A percentile compares a stretch with the other conserved stretches of the same genome.
Evolutionary conservation across 2,329 filamentous ascomycete genomes (phyloP).

Genomic region (Xylariaceae sp.): DNA sequence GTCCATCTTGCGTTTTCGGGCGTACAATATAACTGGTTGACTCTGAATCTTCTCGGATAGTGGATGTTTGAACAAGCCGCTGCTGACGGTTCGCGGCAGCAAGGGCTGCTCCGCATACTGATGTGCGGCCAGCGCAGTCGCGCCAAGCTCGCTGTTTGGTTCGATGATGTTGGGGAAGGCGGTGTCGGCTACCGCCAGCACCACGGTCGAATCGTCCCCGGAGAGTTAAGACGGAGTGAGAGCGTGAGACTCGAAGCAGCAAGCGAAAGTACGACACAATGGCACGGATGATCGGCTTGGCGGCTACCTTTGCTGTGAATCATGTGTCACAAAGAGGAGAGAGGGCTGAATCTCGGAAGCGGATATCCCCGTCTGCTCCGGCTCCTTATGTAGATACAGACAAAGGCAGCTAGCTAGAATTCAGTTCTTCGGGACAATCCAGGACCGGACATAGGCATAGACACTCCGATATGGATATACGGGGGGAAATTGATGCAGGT

Average conservation of each 20-base stretch:
- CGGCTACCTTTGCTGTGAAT: slow-evolving; percentile 9
- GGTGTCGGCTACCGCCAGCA: slow-evolving; percentile 35
- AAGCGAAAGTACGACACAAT: slow-evolving; percentile 3
- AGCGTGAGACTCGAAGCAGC: slow-evolving; percentile 3
- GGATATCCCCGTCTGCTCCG: not conserved
- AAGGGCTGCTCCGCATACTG: slow-evolving; percentile 31
- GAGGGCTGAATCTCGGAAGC: not conserved
- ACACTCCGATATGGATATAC: slow-evolving; percentile 8
- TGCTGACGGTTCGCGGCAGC: slow-evolving; percentile 30
- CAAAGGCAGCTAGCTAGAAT: not conserved
- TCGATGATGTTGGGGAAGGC: slow-evolving; percentile 31
- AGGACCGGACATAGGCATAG: slow-evolving; percentile 16
- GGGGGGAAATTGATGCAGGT: slow-evolving; percentile 15
- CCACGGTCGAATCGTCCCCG: slow-evolving; percentile 28
- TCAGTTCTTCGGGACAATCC: not conserved
- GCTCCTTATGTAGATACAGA: not conserved
- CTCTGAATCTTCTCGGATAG: slow-evolving; percentile 27
- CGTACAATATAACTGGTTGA: slow-evolving; percentile 16
- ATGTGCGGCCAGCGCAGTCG: slow-evolving; percentile 29
- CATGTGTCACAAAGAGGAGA: not conserved
- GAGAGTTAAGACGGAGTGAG: slow-evolving; percentile 15
- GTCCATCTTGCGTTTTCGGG: slow-evolving; percentile 16
- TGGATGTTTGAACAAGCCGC: slow-evolving; percentile 26
- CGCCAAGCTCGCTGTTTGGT: slow-evolving; percentile 34
- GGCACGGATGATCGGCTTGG: slow-evolving; percentile 10